These are phyloP conservation scores for Ogataea hybrid DNA, from an alignment of 1,139 yeast species.

Conservation along the genomic window DNA sequence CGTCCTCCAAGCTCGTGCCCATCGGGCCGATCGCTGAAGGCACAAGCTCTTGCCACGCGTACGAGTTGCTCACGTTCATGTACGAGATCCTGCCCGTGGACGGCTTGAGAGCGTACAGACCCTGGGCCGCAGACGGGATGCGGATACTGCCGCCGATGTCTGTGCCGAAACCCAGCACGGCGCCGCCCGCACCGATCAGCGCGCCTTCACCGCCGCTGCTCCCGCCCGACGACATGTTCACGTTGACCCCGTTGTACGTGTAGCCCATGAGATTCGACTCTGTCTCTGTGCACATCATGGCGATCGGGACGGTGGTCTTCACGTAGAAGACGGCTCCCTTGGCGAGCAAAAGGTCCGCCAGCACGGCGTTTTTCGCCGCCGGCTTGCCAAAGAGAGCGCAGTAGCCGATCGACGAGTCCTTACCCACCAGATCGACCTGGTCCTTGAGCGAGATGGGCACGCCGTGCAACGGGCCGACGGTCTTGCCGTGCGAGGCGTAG, in stretches of 20 bases:
- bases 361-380: slow-evolving; percentile 36
- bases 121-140: slow-evolving; percentile 54
- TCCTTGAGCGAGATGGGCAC: slow-evolving; percentile 59
- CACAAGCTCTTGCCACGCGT: slow-evolving; percentile 54
- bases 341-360: slow-evolving; percentile 38
- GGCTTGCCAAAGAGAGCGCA: slow-evolving; percentile 32
- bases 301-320: slow-evolving; percentile 59
- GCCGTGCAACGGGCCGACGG: slow-evolving; percentile 59
- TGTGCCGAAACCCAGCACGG: slow-evolving; percentile 55
- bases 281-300: slow-evolving; percentile 54
- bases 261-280: slow-evolving; percentile 43
- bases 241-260: slow-evolving; percentile 48
- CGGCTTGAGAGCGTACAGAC: slow-evolving; percentile 54
- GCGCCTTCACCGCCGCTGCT: slow-evolving; percentile 67
- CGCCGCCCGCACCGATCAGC: slow-evolving; percentile 47
- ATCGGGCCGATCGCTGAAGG: slow-evolving; percentile 59
- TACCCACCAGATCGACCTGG: slow-evolving; percentile 42
- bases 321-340: slow-evolving; percentile 53
- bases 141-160: slow-evolving; percentile 67
- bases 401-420: slow-evolving; percentile 43
- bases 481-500: slow-evolving; percentile 32
- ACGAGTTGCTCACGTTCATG: slow-evolving; percentile 49
- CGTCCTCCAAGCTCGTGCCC: slow-evolving; percentile 58
- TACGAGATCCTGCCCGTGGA: slow-evolving; percentile 49
- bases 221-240: slow-evolving; percentile 50